Evolutionary conservation across 1,284 basidiomycete species (phyloP).

Genomic region (Pseudozyma hubeiensis): DNA sequence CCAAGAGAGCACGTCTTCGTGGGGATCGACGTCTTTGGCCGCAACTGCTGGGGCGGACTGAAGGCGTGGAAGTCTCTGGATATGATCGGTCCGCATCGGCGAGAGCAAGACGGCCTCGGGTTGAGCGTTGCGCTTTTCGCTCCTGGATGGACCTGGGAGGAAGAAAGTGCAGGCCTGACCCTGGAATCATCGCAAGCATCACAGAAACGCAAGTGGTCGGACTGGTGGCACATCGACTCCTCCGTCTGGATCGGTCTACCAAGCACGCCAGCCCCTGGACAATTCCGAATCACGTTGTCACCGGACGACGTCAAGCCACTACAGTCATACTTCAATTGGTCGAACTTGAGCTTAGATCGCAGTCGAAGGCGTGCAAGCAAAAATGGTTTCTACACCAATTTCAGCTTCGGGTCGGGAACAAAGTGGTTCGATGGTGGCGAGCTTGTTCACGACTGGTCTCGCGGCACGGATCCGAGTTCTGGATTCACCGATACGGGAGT

Average conservation of each 20-base stretch:
- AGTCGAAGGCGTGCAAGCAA: conserved; percentile 3
- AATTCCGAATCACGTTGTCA: conserved; percentile 3
- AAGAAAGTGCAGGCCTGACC: conserved; percentile 24
- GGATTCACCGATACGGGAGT: conserved; percentile 51
- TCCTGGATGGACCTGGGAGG: conserved; percentile 66
- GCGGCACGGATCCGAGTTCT: background rate
- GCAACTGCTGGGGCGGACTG: conserved; percentile 60
- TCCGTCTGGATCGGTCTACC: conserved; percentile 36
- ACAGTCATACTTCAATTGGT: conserved; percentile 20
- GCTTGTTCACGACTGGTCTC: conserved; percentile 28
- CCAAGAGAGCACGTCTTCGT: conserved; percentile 39
- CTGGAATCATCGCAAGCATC: conserved; percentile 8
- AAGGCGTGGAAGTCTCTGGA: conserved; percentile 52
- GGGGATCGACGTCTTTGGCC: conserved; percentile 63
- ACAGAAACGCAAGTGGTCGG: conserved; percentile 36
- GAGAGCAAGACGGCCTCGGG: conserved; percentile 15
- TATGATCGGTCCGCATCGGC: conserved; percentile 45
- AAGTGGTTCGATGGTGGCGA: conserved; percentile 51
- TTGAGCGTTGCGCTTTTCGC: conserved; percentile 62
- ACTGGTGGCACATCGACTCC: conserved; percentile 56
- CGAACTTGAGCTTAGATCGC: conserved; percentile 5
- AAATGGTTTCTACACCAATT: conserved; percentile 49
- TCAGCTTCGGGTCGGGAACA: conserved; percentile 52
- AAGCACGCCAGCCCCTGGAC: background rate
- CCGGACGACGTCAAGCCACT: conserved; percentile 11